Conservation (phyloP, 306 rosid species). For the Cucurbita pepo region DNA sequence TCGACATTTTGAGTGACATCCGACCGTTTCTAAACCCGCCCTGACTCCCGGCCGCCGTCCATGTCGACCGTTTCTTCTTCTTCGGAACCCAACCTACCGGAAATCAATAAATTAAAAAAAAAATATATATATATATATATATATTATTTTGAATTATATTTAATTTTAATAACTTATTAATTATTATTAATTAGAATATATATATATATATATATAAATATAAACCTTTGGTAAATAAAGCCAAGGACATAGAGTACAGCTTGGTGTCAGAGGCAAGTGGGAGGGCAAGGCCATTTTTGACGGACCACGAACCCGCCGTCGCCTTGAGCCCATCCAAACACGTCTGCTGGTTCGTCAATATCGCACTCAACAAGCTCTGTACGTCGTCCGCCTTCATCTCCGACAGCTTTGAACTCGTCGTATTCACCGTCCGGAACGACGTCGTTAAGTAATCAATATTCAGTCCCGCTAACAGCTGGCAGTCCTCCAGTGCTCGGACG, state of each 20-base stretch:
- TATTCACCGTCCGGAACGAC: constrained; percentile 33
- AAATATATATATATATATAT: too few relatives aligned
- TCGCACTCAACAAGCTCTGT: constrained; percentile 54
- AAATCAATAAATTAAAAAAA: neutral
- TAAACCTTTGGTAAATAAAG: constrained; percentile 35
- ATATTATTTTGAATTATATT: too few relatives aligned
- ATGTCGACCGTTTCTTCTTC: constrained; percentile 8
- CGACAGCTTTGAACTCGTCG: constrained; percentile 19
- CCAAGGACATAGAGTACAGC: constrained; percentile 64
- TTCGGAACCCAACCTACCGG: constrained; percentile 38
- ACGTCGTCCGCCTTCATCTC: constrained; percentile 43
- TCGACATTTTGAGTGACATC: constrained; percentile 60
- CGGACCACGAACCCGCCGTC: constrained; percentile 48
- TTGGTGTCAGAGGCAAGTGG: constrained; percentile 70
- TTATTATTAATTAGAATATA: too few relatives aligned
- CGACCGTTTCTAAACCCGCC: constrained; percentile 41
- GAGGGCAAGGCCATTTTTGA: constrained; percentile 32
- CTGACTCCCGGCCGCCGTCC: constrained; percentile 19
- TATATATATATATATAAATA: too few relatives aligned
- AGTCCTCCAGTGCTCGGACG: constrained; percentile 52
- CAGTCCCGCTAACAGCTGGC: constrained; percentile 35
- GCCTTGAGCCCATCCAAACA: constrained; percentile 64
- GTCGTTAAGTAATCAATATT: constrained; percentile 47
- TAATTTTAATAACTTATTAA: too few relatives aligned
- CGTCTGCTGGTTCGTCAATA: constrained; percentile 66